These are phyloP conservation scores for Colletotrichum lindemuthianum DNA, from an alignment of 2,329 filamentous ascomycete genomes.

Conservation along the genomic window DNA sequence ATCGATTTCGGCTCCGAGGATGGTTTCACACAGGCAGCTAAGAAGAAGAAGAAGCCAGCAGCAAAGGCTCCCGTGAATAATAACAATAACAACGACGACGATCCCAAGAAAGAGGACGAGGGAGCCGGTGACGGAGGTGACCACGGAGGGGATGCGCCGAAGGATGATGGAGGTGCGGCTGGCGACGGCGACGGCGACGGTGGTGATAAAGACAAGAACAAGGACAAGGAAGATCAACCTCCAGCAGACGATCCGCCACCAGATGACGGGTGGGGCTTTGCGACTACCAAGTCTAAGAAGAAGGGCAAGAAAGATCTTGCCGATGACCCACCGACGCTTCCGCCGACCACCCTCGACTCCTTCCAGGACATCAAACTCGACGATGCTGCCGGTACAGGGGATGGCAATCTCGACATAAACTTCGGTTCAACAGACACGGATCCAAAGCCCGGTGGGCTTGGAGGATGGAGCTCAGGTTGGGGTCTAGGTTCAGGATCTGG, in stretches of 20 bases:
- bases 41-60: conserved; percentile 65
- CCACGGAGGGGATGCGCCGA: conserved; percentile 38
- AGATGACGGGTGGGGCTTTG: conserved; percentile 64
- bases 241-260: conserved; percentile 50
- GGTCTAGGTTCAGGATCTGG: conserved; percentile 45
- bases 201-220: conserved; percentile 44
- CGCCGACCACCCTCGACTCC: conserved; percentile 45
- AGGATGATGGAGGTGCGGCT: conserved; percentile 33
- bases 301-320: conserved; percentile 59
- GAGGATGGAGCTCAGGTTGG: conserved; percentile 71
- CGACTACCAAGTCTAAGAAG: conserved; percentile 62
- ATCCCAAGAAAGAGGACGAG: conserved; percentile 47
- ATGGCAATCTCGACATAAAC: conserved; percentile 65
- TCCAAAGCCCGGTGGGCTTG: conserved; percentile 54
- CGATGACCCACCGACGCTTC: conserved; percentile 45
- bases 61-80: conserved; percentile 53
- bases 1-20: conserved; percentile 69
- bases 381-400: conserved; percentile 52
- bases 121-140: conserved; percentile 46
- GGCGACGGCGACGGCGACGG: conserved; percentile 41
- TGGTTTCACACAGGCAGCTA: conserved; percentile 63
- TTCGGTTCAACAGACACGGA: conserved; percentile 57
- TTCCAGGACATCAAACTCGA: conserved; percentile 77
- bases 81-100: conserved; percentile 57
- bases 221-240: conserved; percentile 21